Evolutionary conservation across 352 stramenopile species (phyloP).

Genomic region (Thalassiosira ordinaria): DNA sequence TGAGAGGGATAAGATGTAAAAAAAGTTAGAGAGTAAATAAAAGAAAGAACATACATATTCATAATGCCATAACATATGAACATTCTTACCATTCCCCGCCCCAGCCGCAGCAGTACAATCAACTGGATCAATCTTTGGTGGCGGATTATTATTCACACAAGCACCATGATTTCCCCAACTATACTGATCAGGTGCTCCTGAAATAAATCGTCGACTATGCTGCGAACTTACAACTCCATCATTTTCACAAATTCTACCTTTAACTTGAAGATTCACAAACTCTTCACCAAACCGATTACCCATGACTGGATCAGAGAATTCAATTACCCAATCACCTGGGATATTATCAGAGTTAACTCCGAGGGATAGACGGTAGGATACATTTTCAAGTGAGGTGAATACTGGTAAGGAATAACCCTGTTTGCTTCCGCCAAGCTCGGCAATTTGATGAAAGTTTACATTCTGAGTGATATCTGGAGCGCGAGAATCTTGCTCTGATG

Average conservation of each 20-base stretch:
- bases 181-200: slow-evolving; percentile 54
- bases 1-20: too few relatives aligned
- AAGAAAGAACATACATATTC: too few relatives aligned
- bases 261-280: slow-evolving; percentile 60
- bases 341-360: slow-evolving; percentile 38
- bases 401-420: slow-evolving; percentile 74
- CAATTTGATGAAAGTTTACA: slow-evolving; percentile 57
- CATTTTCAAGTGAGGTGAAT: slow-evolving; percentile 32
- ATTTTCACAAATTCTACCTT: slow-evolving; percentile 49
- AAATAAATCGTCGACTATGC: slow-evolving; percentile 74
- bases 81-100: too few relatives aligned
- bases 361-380: slow-evolving; percentile 65
- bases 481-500: neutral
- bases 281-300: slow-evolving; percentile 67
- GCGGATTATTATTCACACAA: slow-evolving; percentile 57
- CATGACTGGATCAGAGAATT: slow-evolving; percentile 70
- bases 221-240: slow-evolving; percentile 65
- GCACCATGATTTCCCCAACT: slow-evolving; percentile 63
- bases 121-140: neutral
- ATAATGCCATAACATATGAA: too few relatives aligned
- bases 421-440: slow-evolving; percentile 30
- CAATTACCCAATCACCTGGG: slow-evolving; percentile 66
- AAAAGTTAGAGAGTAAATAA: too few relatives aligned
- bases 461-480: slow-evolving; percentile 35
- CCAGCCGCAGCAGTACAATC: too few relatives aligned